Evolutionary conservation across 352 stramenopile species (phyloP).

Genomic region (Globisporangium cylindrosporum): DNA sequence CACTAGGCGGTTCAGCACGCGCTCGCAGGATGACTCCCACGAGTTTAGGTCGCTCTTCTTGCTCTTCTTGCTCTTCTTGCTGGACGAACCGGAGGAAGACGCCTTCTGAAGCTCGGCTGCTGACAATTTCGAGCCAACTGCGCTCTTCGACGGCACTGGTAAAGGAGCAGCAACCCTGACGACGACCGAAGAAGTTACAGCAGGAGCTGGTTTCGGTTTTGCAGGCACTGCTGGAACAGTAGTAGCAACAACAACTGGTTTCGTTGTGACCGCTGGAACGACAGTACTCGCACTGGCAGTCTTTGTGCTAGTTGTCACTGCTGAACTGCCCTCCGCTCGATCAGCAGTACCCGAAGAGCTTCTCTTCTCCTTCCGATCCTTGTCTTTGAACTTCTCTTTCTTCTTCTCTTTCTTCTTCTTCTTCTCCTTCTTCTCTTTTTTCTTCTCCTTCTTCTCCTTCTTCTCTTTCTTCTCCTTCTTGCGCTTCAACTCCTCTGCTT

Average conservation of each 20-base stretch:
- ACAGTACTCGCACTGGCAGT: neutral
- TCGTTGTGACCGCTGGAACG: neutral
- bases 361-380: conserved; percentile 41
- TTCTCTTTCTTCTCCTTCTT: conserved; percentile 73
- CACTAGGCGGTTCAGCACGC: conserved; percentile 59
- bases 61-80: conserved; percentile 65
- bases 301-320: neutral
- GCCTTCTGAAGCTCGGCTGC: conserved; percentile 22
- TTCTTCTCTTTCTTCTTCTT: conserved; percentile 59
- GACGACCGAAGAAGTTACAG: neutral
- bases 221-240: neutral
- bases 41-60: conserved; percentile 75
- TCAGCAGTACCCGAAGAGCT: neutral
- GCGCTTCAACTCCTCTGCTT: conserved; percentile 29
- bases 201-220: neutral
- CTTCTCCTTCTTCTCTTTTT: conserved; percentile 62
- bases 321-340: conserved; percentile 31
- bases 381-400: conserved; percentile 33
- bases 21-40: conserved; percentile 69
- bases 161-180: neutral
- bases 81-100: conserved; percentile 20
- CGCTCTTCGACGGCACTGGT: neutral
- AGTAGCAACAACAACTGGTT: neutral
- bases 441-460: conserved; percentile 70
- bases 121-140: conserved; percentile 35